phyloP scores from a whole-genome alignment of 495 filamentous ascomycete genomes.

The Tirmania nivea region DNA sequence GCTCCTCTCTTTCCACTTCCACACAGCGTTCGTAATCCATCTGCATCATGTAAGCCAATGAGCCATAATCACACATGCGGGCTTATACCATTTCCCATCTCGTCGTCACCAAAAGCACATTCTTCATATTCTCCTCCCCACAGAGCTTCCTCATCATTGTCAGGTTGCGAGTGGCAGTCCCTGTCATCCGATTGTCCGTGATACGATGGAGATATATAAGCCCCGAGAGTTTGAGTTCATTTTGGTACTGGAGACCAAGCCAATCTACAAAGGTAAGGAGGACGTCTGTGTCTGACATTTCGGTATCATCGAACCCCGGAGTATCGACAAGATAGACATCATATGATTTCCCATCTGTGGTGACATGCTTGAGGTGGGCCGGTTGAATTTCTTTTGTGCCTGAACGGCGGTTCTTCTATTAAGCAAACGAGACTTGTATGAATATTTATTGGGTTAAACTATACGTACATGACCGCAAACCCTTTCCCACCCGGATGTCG shows the following conservation, averaged over 20 bases:
- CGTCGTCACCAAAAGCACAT: constrained; percentile 12
- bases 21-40: constrained; percentile 13
- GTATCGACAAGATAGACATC: constrained; percentile 17
- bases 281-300: constrained; percentile 15
- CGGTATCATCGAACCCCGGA: constrained; percentile 22
- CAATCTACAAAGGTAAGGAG: constrained; percentile 11
- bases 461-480: constrained; percentile 3
- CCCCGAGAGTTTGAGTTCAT: constrained; percentile 7
- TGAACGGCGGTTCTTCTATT: neutral
- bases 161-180: constrained; percentile 7
- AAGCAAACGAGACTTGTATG: too few relatives aligned
- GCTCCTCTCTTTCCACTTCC: constrained; percentile 17
- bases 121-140: constrained; percentile 4
- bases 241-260: constrained; percentile 8
- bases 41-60: neutral
- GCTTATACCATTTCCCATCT: constrained; percentile 5
- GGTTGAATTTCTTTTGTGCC: constrained; percentile 1
- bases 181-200: constrained; percentile 11
- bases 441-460: too few relatives aligned
- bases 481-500: constrained; percentile 8
- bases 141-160: constrained; percentile 8
- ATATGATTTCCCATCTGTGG: neutral
- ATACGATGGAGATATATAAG: constrained; percentile 21
- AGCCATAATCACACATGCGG: too few relatives aligned
- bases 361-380: neutral